phyloP scores from a whole-genome alignment of 2,329 filamentous ascomycete species.

The Colletotrichum tanaceti region DNA sequence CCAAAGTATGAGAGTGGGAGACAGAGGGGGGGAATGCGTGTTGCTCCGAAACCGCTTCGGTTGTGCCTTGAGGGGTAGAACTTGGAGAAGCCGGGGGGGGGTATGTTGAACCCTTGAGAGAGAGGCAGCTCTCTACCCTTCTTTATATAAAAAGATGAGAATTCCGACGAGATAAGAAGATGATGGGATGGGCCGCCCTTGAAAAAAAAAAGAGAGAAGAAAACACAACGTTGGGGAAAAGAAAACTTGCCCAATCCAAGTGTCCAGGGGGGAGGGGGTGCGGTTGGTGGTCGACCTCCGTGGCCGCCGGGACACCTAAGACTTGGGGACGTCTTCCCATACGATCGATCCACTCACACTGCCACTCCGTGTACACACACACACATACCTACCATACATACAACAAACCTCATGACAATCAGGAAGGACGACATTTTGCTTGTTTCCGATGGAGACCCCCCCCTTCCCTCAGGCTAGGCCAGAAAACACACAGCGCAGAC shows the following conservation, averaged over 20 bases:
- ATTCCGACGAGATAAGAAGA: constrained; percentile 1
- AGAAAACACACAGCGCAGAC: no score
- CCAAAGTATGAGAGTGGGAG: neutral
- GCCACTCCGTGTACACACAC: neutral
- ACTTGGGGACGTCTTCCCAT: constrained; percentile 12
- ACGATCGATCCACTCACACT: constrained; percentile 38
- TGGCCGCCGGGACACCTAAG: constrained; percentile 26
- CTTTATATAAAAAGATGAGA: constrained; percentile 11
- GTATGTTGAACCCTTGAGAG: constrained; percentile 15
- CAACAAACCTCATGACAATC: constrained; percentile 10
- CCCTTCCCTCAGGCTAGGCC: neutral
- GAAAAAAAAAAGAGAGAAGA: no score
- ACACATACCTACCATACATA: no score
- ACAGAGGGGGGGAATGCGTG: neutral
- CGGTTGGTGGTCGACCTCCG: neutral
- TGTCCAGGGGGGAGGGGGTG: neutral
- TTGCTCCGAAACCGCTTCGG: neutral
- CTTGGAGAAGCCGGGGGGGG: neutral
- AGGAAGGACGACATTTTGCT: constrained; percentile 5
- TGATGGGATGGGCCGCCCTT: constrained; percentile 2
- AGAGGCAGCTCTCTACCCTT: neutral
- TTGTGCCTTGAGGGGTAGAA: neutral
- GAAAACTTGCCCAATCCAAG: neutral
- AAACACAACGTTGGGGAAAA: neutral
- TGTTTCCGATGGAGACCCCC: neutral